Evolutionary conservation across 805 yeast genomes (phyloP), one percentile per base, ranked within the genome.

Genomic region (Saccharomyces mikatae): DNA sequence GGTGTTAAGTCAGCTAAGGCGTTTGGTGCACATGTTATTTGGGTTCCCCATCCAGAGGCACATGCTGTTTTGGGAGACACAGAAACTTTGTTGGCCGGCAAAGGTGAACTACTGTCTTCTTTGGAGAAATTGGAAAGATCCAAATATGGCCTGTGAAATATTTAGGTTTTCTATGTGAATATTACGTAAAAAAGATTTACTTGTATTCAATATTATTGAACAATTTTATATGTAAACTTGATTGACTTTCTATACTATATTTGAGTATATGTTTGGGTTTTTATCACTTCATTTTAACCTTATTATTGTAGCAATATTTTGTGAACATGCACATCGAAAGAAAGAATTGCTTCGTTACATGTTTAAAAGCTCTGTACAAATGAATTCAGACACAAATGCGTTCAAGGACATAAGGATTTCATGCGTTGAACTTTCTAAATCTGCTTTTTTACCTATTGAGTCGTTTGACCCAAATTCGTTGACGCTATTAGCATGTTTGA

Each of bases 11-110:
- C 96, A 3, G 99, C 96, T 13, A 79, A 78, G 54, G 83, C 87
- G 17, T 89, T 96, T 36, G 91, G 90, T 10, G 87, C 89, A 13
- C 78, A 77, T 53, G 96, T 92, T n/a, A 79, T 92, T 49, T 94
- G 98, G 99, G 86, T 91, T 13, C 98, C 99, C 9, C 92, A 92
- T 69, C 77, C 78, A 27, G 81, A 87, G 55, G 96, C 96, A 0
- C 64, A 80, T 32, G 73, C 75, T 21, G 78, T 80, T 6, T 70
- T 87, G 58, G 80, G 82, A 8, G 76, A 78, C 47, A 79, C 82
- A 58, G 64, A 76, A 8, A 73, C 72, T 5, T 74, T 79, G 22
- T 68, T 88, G 52, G 83, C 80, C 2, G 76, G 73, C 49, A 72
- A 76, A 50, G 95, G 91, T 32, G 83, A 80, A 60, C 67, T 85